A percentile compares a stretch with the other conserved stretches of the same genome.
Conservation (phyloP, 148 eudicot species). For the Oxyria digyna region DNA sequence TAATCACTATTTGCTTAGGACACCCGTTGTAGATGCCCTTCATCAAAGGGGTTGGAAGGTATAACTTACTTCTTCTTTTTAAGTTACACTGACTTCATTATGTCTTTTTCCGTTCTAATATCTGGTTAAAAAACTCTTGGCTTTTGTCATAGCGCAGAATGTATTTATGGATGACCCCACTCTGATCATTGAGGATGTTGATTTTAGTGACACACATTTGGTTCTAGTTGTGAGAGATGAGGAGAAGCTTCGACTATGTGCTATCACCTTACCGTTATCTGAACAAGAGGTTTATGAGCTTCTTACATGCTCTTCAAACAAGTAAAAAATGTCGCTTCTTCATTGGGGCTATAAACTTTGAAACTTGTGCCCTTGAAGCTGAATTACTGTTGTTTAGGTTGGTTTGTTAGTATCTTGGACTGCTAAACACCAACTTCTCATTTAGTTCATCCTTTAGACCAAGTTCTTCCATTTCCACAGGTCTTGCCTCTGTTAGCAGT, state of each 20-base stretch:
- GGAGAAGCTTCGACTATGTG: conserved; percentile 46
- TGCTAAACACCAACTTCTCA: background rate
- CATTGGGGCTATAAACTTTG: background rate
- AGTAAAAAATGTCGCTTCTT: background rate
- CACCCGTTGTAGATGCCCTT: conserved; percentile 38
- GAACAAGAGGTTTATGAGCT: conserved; percentile 29
- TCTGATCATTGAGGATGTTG: conserved; percentile 68
- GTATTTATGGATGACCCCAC: conserved; percentile 57
- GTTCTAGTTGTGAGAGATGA: conserved; percentile 56
- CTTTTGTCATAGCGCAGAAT: conserved; percentile 32
- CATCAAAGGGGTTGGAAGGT: conserved; percentile 78
- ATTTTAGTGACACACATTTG: conserved; percentile 58
- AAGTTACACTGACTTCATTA: background rate
- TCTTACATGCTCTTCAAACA: background rate
- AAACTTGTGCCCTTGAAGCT: background rate
- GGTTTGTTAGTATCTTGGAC: background rate
- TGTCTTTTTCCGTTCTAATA: too few relatives aligned
- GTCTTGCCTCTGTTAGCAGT: too few relatives aligned
- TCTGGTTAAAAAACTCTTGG: background rate
- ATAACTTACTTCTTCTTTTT: background rate
- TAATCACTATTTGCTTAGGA: conserved; percentile 60
- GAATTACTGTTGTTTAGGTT: background rate
- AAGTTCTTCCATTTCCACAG: too few relatives aligned
- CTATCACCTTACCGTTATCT: conserved; percentile 58
- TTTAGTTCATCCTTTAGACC: background rate